Base-by-base conservation (phyloP, 306 rosid species). In the Citrullus amarus region DNA sequence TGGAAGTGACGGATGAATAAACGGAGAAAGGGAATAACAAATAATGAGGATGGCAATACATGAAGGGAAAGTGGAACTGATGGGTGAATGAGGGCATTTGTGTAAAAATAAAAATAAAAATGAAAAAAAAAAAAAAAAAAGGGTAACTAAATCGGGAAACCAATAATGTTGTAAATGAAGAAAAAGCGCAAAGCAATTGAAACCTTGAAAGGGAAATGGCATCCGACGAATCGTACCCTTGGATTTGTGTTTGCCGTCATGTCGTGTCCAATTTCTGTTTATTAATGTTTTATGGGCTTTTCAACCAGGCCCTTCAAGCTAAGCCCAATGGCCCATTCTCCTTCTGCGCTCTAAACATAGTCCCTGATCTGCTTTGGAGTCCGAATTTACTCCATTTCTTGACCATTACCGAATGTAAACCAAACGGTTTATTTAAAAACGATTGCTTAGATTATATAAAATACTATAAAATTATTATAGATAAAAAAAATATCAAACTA, bases 211-310 rank as follows among this genome's bases (percentile, higher is more conserved):
- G 41, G 17, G 74, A 67, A 67, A 67, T 67, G 5, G 9, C 74
- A 18, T 39, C 51, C 74, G 51, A 39, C 74, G 74, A 67, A 67
- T 67, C 74, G 74, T 67, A 67, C 74, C 13, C 53, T 67, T 39
- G 5, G 74, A 67, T 67, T 38, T 38, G 4, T 9, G 28, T 5
- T 53, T 39, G 48, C 13, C 69, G 72, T 66, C 72, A 11, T 39
- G 72, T 66, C 72, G 48, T 38, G 50, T 66, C 72, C 15, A 14
- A 9, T 38, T 39, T 61, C 36, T 32, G 1, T 32, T 43, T 43
- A 8, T 43, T 43, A 43, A 1, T 11, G 2, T 34, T 16, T 34
- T 34, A 61, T 61, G 68, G 68, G 68, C 68, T 61, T 60, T 8
- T 4, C 8, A 20, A 22, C 5, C 0, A 28, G 18, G 38, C 38